These are phyloP conservation scores for Tothia fuscella DNA, from an alignment of 2,329 filamentous ascomycete genomes.

Conservation along the genomic window DNA sequence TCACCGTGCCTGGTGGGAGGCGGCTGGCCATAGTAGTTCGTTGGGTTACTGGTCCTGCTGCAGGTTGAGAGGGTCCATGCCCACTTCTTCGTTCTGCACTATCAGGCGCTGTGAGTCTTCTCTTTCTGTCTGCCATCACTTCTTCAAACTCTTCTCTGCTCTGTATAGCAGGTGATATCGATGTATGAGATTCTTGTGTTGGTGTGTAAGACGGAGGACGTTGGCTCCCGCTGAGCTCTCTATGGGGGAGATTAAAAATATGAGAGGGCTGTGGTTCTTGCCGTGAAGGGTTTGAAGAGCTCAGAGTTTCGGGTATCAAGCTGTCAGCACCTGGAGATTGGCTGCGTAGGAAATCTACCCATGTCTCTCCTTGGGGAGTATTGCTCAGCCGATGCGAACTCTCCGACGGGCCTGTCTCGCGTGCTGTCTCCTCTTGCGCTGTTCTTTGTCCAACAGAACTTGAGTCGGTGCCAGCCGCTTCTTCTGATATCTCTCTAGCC, in stretches of 20 bases:
- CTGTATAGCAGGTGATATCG: neutral
- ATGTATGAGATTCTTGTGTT: neutral
- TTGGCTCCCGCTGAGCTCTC: neutral
- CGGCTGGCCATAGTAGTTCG: neutral
- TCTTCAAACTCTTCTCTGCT: neutral
- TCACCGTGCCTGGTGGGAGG: neutral
- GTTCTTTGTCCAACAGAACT: no score
- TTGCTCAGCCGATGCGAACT: no score
- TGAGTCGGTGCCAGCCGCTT: no score
- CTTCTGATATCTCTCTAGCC: no score
- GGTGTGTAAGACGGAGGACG: neutral
- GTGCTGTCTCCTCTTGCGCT: no score
- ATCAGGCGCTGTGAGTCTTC: conserved; percentile 23
- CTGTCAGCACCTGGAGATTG: neutral
- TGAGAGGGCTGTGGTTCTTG: neutral
- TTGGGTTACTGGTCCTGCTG: neutral
- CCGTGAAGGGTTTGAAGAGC: neutral
- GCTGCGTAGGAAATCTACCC: conserved; percentile 1
- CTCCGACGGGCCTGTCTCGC: no score
- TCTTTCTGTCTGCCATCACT: conserved; percentile 22
- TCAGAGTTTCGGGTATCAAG: no score
- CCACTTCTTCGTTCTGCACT: conserved; percentile 19
- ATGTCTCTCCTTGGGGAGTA: conserved; percentile 2
- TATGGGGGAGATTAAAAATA: neutral
- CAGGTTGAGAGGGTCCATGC: conserved; percentile 1